Evolutionary conservation across 805 yeast species (phyloP).

Genomic region (Myxozyma kluyveri): DNA sequence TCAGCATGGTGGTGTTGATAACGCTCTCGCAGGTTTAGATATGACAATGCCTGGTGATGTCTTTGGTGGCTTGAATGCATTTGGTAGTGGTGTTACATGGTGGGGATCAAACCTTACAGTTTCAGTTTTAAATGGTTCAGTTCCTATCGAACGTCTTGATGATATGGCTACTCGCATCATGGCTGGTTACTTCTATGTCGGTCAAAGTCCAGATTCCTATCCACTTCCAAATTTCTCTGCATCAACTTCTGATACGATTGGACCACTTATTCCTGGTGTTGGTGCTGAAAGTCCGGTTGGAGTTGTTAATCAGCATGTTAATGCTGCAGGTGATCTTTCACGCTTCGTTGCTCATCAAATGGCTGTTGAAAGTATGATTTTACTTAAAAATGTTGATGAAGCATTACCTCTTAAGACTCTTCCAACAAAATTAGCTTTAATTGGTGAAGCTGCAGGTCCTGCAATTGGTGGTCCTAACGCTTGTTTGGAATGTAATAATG

Average conservation of each 20-base stretch:
- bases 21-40: constrained; percentile 59
- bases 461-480: constrained; percentile 54
- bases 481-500: constrained; percentile 50
- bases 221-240: constrained; percentile 55
- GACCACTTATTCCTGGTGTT: constrained; percentile 40
- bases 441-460: constrained; percentile 54
- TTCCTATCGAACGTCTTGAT: constrained; percentile 52
- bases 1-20: constrained; percentile 54
- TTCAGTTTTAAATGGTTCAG: constrained; percentile 55
- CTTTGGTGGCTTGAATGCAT: constrained; percentile 43
- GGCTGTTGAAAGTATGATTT: constrained; percentile 57
- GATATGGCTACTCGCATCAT: constrained; percentile 63
- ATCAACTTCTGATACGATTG: constrained; percentile 56
- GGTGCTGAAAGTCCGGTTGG: constrained; percentile 50
- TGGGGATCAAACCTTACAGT: constrained; percentile 59
- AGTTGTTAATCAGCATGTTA: constrained; percentile 54
- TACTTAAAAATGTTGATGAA: constrained; percentile 53
- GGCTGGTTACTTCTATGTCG: constrained; percentile 54
- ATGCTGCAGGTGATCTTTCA: constrained; percentile 48
- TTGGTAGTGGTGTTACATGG: constrained; percentile 39
- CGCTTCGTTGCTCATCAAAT: constrained; percentile 48
- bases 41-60: constrained; percentile 62
- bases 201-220: constrained; percentile 41
- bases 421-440: constrained; percentile 43
- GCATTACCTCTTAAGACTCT: constrained; percentile 48